These are phyloP conservation scores for Globisporangium carolinianum DNA, from an alignment of 352 stramenopile species.

Conservation along the genomic window DNA sequence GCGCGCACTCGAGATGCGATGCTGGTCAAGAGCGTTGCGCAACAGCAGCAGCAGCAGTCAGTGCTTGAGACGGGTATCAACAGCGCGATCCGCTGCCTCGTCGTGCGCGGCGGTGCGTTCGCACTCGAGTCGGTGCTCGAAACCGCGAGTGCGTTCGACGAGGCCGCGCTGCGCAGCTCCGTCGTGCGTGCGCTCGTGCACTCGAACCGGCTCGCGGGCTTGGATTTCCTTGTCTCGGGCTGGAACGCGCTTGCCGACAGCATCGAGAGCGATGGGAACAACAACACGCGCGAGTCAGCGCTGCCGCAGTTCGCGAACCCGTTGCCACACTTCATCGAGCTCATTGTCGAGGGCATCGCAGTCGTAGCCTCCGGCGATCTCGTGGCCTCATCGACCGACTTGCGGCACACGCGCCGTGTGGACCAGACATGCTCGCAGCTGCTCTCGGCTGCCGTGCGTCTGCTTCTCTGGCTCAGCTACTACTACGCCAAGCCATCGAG, in stretches of 20 bases:
- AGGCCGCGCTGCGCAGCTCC: conserved; percentile 25
- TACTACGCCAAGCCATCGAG: conserved; percentile 41
- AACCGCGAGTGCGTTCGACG: conserved; percentile 30
- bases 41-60: conserved; percentile 2
- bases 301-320: conserved; percentile 27
- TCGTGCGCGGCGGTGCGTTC: conserved; percentile 30
- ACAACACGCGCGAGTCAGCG: not conserved
- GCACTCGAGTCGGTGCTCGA: conserved; percentile 28
- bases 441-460: conserved; percentile 34
- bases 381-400: conserved; percentile 37
- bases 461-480: conserved; percentile 65
- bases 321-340: conserved; percentile 50
- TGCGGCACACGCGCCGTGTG: conserved; percentile 44
- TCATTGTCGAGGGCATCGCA: conserved; percentile 47
- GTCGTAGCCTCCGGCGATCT: conserved; percentile 47
- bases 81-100: conserved; percentile 36
- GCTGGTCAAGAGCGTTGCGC: conserved; percentile 8
- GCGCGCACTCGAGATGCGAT: conserved; percentile 28
- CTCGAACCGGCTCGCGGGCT: conserved; percentile 32
- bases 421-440: conserved; percentile 66
- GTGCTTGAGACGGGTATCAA: conserved; percentile 50
- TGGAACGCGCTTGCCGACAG: conserved; percentile 20
- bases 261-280: too few species aligned
- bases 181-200: conserved; percentile 45
- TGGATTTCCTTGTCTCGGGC: conserved; percentile 51